Conservation (phyloP, 2,329 filamentous ascomycete species). For the Aspergillus piperis region DNA sequence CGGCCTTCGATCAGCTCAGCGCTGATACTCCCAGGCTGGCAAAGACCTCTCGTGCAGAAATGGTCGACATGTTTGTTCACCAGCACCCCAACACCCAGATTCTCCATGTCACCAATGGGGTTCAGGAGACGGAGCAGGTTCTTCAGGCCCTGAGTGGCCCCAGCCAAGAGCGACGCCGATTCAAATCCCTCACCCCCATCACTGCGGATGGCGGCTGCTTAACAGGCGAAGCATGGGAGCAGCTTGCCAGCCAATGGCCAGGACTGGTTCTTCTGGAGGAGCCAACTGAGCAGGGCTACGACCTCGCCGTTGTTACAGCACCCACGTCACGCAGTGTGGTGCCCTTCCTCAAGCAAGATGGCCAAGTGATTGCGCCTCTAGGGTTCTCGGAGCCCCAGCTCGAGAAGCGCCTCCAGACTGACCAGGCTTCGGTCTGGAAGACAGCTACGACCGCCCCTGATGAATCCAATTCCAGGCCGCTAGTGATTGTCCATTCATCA, state of each 20-base stretch:
- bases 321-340: neutral
- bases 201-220: neutral
- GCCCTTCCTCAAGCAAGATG: neutral
- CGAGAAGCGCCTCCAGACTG: neutral
- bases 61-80: neutral
- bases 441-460: neutral
- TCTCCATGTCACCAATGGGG: neutral
- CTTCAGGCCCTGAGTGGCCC: neutral
- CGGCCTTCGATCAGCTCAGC: neutral
- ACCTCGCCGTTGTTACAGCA: neutral
- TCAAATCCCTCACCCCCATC: neutral
- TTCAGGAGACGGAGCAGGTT: neutral
- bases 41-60: neutral
- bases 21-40: neutral
- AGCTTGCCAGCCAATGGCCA: neutral
- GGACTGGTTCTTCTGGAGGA: neutral
- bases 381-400: neutral
- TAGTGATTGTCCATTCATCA: neutral
- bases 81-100: neutral
- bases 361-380: neutral
- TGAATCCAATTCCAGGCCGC: neutral
- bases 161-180: neutral
- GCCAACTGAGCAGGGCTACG: neutral
- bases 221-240: neutral
- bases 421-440: neutral